These are phyloP conservation scores for Staphylotrichum longicolle DNA, from an alignment of 495 filamentous ascomycete species.

Conservation along the genomic window DNA sequence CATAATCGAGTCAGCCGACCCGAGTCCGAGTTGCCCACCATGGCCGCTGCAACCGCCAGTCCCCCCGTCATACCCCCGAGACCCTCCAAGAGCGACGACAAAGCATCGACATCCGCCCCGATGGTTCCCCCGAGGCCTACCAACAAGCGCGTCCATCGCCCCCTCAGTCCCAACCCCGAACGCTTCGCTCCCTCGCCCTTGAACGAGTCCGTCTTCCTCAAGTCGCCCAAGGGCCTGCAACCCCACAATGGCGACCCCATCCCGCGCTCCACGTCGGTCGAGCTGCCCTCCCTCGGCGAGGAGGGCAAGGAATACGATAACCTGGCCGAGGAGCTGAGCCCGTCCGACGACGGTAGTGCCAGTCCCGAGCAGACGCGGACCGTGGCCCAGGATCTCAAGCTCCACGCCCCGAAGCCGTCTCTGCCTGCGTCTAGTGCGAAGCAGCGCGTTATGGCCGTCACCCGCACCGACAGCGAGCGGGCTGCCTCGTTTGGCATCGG, in stretches of 20 bases:
- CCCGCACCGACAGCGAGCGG: conserved; percentile 81
- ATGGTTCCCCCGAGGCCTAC: conserved; percentile 69
- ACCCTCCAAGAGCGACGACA: conserved; percentile 51
- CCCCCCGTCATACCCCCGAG: conserved; percentile 63
- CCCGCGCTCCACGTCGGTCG: conserved; percentile 71
- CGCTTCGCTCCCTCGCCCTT: conserved; percentile 83
- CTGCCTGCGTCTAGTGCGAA: conserved; percentile 75
- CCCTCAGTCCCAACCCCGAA: conserved; percentile 71
- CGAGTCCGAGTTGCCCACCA: conserved; percentile 22
- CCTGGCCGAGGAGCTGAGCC: conserved; percentile 47
- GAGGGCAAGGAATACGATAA: conserved; percentile 86
- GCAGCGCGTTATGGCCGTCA: conserved; percentile 74
- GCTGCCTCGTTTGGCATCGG: conserved; percentile 81
- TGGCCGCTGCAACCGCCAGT: conserved; percentile 52
- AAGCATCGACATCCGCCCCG: conserved; percentile 42
- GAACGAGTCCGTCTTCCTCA: conserved; percentile 57
- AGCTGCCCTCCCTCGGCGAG: conserved; percentile 80
- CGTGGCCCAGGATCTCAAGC: conserved; percentile 73
- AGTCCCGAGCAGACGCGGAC: conserved; percentile 69
- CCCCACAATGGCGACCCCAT: conserved; percentile 45
- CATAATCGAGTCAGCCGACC: background rate
- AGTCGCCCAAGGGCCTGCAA: conserved; percentile 41
- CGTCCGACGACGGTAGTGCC: conserved; percentile 36
- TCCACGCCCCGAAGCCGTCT: conserved; percentile 89
- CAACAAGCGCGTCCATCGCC: conserved; percentile 66